Base-by-base conservation (phyloP, 2,329 filamentous ascomycete species). In the Colletotrichum sp. region DNA sequence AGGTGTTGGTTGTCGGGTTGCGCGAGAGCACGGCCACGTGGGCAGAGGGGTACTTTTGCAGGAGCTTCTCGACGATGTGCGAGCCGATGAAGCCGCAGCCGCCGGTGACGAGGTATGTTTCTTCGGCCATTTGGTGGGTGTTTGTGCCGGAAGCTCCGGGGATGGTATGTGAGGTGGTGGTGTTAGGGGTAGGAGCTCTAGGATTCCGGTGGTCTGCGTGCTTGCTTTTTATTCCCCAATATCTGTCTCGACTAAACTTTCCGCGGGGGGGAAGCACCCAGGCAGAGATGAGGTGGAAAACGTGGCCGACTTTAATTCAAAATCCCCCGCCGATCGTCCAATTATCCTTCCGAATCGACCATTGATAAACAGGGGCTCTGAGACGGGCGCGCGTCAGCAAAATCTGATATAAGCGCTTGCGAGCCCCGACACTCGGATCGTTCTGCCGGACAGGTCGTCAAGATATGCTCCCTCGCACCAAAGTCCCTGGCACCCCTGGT, bases 41-140 rank as follows among this genome's bases (percentile, higher is more conserved):
- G 15, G 77, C 63, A 10, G 15, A 28, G 15, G 78, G 76, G 60
- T 78, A 74, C 9, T 52, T 24, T 12, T 60, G 63, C 76, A 88
- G 85, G 66, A 91, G 84, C 77, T 89, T 86, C 80, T 88, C 86
- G 78, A 91, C 89, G 77, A 91, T 87, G 79, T 90, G 87, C 78
- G 86, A 85, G 64, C 90, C 90, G 48, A 91, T 81, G 78, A 91
- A 90, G 34, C 90, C 90, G 78, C 90, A 91, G 79, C 90, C 90
- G 67, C 90, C 90, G 48, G 90, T 86, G 63, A 91, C 86, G 65
- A 91, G 85, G 79, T 77, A 77, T 8, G 75, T 78, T 48, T 78
- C 75, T 5, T 64, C 73, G 2, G 64, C 64, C 70, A 76, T 75
- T 34, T 8, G 18, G 15, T 6, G 28, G 3, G 12, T 36, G 28